Conservation (phyloP, 768 basidiomycete genomes). For the Dentipellis sp. region DNA sequence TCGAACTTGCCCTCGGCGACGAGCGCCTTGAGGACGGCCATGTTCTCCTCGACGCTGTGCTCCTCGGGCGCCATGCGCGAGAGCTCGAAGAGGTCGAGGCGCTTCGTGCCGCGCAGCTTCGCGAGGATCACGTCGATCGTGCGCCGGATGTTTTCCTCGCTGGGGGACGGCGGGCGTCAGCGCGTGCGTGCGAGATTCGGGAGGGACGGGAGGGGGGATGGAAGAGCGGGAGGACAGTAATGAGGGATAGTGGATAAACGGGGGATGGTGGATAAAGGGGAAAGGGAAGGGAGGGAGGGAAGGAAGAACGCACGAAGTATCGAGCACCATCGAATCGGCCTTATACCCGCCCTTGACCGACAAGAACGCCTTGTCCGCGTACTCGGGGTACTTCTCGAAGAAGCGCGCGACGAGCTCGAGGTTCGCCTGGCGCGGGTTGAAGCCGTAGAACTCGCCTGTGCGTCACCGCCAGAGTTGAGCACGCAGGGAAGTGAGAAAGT, state of each 20-base stretch:
- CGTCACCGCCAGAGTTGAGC: too few relatives aligned
- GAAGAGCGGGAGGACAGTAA: too few relatives aligned
- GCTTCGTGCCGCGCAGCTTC: conserved; percentile 41
- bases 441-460: conserved; percentile 54
- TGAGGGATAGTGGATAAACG: too few relatives aligned
- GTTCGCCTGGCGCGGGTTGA: conserved; percentile 31
- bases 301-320: too few relatives aligned
- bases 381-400: conserved; percentile 35
- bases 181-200: too few relatives aligned
- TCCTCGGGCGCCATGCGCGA: conserved; percentile 40
- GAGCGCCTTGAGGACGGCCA: conserved; percentile 32
- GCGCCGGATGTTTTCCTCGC: conserved; percentile 32
- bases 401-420: conserved; percentile 40
- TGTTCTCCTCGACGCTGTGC: conserved; percentile 43
- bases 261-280: too few relatives aligned
- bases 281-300: too few relatives aligned
- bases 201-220: too few relatives aligned
- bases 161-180: conserved; percentile 1
- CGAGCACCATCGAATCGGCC: too few relatives aligned
- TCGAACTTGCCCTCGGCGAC: conserved; percentile 47
- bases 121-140: conserved; percentile 37
- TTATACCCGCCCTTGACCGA: conserved; percentile 35
- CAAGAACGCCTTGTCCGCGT: conserved; percentile 37
- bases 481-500: background rate
- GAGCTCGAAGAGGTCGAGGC: conserved; percentile 50